Evolutionary conservation across 257 asterid species (phyloP).

Genomic region (Solanum piurae): DNA sequence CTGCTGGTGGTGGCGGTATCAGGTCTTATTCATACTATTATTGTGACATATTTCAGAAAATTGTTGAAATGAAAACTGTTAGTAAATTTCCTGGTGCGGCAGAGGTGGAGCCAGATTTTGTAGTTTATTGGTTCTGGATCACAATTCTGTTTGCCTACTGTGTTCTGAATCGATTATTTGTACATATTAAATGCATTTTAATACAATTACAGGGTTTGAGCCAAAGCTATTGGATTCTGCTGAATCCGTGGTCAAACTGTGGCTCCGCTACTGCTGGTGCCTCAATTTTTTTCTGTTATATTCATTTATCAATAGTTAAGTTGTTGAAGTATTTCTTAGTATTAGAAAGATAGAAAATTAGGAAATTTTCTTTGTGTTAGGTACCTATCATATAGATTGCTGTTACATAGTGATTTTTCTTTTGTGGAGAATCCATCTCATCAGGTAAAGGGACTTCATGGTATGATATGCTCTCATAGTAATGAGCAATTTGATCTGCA

Average conservation of each 20-base stretch:
- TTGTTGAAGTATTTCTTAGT: neutral
- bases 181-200: neutral
- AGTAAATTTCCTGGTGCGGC: neutral
- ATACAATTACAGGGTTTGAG: neutral
- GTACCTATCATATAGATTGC: neutral
- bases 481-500: neutral
- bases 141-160: neutral
- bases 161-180: neutral
- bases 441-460: neutral
- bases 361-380: neutral
- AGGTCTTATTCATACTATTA: constrained; percentile 21
- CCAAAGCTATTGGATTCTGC: neutral
- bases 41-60: neutral
- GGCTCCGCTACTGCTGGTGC: neutral
- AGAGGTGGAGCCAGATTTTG: neutral
- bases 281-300: neutral
- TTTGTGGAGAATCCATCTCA: neutral
- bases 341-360: neutral
- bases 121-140: neutral
- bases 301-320: neutral
- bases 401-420: neutral
- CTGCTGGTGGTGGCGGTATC: constrained; percentile 99
- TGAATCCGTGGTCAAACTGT: neutral
- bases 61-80: neutral
- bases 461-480: neutral